phyloP scores from a whole-genome alignment of 495 filamentous ascomycete species.

The Hypoxylon lienhwacheense region DNA sequence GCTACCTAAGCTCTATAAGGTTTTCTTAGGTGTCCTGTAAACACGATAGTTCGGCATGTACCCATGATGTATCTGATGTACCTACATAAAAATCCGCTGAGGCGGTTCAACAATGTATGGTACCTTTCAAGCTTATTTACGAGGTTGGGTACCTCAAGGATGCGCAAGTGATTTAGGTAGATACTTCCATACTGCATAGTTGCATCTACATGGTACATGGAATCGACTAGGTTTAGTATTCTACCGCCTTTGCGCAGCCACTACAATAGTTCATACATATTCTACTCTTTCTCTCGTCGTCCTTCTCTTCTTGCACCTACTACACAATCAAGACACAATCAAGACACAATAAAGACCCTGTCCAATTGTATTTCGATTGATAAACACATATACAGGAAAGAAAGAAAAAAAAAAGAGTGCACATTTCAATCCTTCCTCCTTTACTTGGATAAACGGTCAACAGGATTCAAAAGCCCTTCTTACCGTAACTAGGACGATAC shows the following conservation, averaged over 20 bases:
- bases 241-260: constrained; percentile 31
- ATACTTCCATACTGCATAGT: neutral
- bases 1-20: constrained; percentile 5
- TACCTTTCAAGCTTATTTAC: constrained; percentile 5
- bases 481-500: neutral
- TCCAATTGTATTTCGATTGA: too few species aligned
- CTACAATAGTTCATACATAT: constrained; percentile 23
- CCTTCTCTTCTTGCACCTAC: constrained; percentile 17
- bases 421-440: neutral
- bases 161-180: constrained; percentile 1
- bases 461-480: too few species aligned
- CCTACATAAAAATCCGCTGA: constrained; percentile 14
- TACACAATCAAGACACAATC: neutral
- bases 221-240: constrained; percentile 5
- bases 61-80: neutral
- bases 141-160: constrained; percentile 19
- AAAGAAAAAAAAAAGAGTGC: constrained; percentile 2
- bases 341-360: neutral
- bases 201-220: constrained; percentile 5
- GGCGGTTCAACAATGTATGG: constrained; percentile 22
- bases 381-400: too few species aligned
- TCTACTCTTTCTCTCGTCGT: constrained; percentile 7
- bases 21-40: constrained; percentile 18
- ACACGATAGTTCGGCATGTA: too few species aligned
- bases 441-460: neutral